Evolutionary conservation across 176 grass and related monocot genomes (phyloP).

Genomic region (Carex parvula): DNA sequence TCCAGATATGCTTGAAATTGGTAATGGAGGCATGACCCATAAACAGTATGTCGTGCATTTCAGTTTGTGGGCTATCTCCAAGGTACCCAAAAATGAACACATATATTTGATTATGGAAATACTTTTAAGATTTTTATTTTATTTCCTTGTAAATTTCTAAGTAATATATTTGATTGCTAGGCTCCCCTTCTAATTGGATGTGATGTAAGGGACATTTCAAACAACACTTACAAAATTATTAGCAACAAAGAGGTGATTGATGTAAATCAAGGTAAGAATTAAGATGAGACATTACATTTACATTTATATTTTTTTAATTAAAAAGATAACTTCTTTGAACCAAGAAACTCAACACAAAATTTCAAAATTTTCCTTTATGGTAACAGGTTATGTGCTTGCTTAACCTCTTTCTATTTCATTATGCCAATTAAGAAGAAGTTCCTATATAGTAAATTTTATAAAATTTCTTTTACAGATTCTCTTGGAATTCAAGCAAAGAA

Average conservation of each 20-base stretch:
- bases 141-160: background rate
- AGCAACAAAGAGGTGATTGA: slow-evolving; percentile 91
- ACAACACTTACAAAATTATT: slow-evolving; percentile 64
- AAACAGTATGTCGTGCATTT: slow-evolving; percentile 82
- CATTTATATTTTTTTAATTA: background rate
- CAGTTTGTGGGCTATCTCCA: slow-evolving; percentile 85
- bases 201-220: slow-evolving; percentile 64
- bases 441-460: background rate
- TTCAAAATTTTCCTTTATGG: background rate
- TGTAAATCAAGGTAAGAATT: slow-evolving; percentile 64
- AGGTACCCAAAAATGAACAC: slow-evolving; percentile 39
- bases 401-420: background rate
- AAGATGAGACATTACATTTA: background rate
- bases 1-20: slow-evolving; percentile 91
- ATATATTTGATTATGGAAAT: background rate
- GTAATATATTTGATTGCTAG: slow-evolving; percentile 23
- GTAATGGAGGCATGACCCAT: slow-evolving; percentile 77
- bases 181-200: slow-evolving; percentile 91
- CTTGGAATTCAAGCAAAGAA: slow-evolving; percentile 88
- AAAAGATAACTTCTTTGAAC: background rate
- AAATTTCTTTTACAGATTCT: slow-evolving; percentile 34
- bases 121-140: background rate
- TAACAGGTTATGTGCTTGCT: background rate
- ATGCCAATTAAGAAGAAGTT: background rate
- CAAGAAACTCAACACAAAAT: background rate